Percentiles rank a stretch among this genome's conserved stretches.
These are phyloP conservation scores for Musa balbisiana DNA, from an alignment of 202 grass and related monocot genomes.

Conservation along the genomic window DNA sequence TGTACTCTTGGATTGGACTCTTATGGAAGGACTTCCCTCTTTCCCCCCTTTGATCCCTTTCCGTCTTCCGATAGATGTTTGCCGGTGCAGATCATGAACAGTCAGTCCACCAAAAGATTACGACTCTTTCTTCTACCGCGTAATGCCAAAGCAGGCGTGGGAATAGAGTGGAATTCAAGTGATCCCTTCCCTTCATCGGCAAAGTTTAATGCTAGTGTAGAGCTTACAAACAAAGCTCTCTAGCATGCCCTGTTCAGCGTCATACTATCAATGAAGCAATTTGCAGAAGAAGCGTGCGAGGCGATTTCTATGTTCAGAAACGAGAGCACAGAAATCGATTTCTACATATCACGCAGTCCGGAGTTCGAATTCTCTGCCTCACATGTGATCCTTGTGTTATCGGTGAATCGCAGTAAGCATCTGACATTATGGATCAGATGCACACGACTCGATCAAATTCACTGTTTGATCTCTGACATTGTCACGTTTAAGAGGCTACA, in stretches of 20 bases:
- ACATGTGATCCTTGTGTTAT: too few species aligned
- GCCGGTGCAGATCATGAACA: not conserved
- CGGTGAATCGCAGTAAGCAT: too few species aligned
- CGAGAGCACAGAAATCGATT: too few species aligned
- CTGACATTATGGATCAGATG: not conserved
- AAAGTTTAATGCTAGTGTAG: not conserved
- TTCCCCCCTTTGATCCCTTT: not conserved
- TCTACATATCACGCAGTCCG: too few species aligned
- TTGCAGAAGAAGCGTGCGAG: not conserved
- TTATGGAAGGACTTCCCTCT: not conserved
- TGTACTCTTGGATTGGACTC: not conserved
- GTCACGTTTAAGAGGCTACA: not conserved
- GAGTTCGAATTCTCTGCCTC: too few species aligned
- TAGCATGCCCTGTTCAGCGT: not conserved
- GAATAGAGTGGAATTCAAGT: not conserved
- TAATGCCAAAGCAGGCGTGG: too few species aligned
- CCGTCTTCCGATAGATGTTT: not conserved
- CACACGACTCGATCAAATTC: not conserved
- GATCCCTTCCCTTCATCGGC: not conserved
- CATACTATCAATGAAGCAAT: not conserved
- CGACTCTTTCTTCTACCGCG: not conserved
- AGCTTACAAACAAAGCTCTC: not conserved
- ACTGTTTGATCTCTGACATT: not conserved
- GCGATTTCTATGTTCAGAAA: not conserved
- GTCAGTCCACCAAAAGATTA: not conserved